Conservation (phyloP, 129 eudicot genomes). For the Erigeron canadensis region DNA sequence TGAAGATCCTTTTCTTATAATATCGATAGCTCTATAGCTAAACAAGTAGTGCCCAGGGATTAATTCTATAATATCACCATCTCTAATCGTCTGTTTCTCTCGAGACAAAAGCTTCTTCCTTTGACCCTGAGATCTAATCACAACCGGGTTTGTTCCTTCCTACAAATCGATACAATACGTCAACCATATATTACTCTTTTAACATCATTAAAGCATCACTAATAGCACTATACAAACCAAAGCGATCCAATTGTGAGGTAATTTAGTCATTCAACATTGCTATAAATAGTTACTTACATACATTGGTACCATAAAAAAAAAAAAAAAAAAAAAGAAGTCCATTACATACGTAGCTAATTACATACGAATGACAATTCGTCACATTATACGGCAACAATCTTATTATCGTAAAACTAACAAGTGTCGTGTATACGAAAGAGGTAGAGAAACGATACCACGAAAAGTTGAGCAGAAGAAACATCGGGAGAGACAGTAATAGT, state of each 20-base stretch:
- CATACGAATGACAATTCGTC: too few relatives aligned
- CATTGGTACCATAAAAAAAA: too few relatives aligned
- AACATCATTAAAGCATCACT: background rate
- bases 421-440: background rate
- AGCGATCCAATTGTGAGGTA: background rate
- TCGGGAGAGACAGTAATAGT: constrained; percentile 41
- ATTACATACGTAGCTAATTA: too few relatives aligned
- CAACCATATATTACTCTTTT: background rate
- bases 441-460: constrained; percentile 46
- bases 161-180: constrained; percentile 28
- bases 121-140: constrained; percentile 53
- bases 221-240: background rate
- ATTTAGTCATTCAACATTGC: constrained; percentile 5
- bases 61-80: constrained; percentile 80
- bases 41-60: constrained; percentile 84
- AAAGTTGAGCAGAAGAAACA: constrained; percentile 54
- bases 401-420: too few relatives aligned
- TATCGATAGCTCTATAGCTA: constrained; percentile 42
- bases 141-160: constrained; percentile 94
- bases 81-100: constrained; percentile 46
- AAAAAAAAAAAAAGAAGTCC: too few relatives aligned
- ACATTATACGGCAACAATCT: too few relatives aligned
- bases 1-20: constrained; percentile 21
- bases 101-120: constrained; percentile 68
- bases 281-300: too few relatives aligned